Evolutionary conservation across 176 grass and related monocot species (phyloP).

Genomic region (Carex parvula): DNA sequence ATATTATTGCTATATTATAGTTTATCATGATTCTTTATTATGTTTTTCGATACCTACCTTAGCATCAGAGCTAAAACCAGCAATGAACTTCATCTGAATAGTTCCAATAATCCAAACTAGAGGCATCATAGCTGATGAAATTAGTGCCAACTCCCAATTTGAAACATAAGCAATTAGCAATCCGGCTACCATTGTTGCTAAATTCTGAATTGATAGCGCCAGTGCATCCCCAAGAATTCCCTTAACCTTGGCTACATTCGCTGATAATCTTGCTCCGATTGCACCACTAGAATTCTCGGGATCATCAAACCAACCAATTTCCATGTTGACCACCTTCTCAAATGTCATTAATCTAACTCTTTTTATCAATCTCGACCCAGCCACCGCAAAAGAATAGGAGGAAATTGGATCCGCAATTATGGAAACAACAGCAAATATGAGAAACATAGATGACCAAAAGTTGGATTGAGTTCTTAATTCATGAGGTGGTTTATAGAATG

Average conservation of each 20-base stretch:
- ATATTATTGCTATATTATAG: background rate
- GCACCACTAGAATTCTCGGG: conserved; percentile 76
- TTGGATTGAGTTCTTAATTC: conserved; percentile 51
- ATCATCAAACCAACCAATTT: conserved; percentile 81
- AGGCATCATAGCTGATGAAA: conserved; percentile 59
- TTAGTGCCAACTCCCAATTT: conserved; percentile 64
- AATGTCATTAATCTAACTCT: conserved; percentile 59
- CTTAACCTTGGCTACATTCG: conserved; percentile 58
- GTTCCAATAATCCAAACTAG: conserved; percentile 51
- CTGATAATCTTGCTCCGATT: conserved; percentile 64
- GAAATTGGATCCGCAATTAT: conserved; percentile 38
- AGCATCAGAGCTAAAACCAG: conserved; percentile 48
- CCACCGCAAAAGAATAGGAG: conserved; percentile 63
- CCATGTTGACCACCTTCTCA: conserved; percentile 47
- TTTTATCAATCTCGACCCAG: conserved; percentile 67
- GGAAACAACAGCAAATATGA: conserved; percentile 30
- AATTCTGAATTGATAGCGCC: conserved; percentile 49
- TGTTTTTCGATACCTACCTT: conserved; percentile 38
- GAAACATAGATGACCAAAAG: conserved; percentile 70
- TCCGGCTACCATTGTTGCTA: conserved; percentile 46
- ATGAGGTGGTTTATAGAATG: conserved; percentile 57
- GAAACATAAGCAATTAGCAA: conserved; percentile 53
- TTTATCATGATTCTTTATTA: background rate
- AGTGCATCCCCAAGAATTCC: conserved; percentile 61
- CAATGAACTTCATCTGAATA: conserved; percentile 55